Evolutionary conservation across 2,329 filamentous ascomycete genomes (phyloP).

Genomic region (Penicillium sp.): DNA sequence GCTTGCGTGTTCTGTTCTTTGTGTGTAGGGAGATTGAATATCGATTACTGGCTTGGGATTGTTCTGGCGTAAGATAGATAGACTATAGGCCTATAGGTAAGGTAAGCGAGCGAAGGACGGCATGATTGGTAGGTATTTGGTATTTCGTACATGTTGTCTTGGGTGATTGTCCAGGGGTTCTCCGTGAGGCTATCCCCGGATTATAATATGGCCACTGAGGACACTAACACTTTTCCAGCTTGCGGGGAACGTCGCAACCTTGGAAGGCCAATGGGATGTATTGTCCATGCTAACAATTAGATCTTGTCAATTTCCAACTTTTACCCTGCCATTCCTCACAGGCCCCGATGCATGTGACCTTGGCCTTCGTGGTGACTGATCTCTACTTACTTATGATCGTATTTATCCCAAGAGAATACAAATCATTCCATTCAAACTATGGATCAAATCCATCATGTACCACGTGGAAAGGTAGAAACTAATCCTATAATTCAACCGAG

Average conservation of each 20-base stretch:
- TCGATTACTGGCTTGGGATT: background rate
- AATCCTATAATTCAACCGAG: background rate
- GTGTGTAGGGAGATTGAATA: constrained; percentile 9
- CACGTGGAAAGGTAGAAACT: background rate
- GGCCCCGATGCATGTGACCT: background rate
- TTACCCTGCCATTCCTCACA: too few species aligned
- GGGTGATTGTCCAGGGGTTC: background rate
- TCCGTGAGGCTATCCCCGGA: background rate
- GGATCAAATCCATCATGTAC: background rate
- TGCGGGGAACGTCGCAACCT: background rate
- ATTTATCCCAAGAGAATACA: background rate
- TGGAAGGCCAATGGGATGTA: background rate
- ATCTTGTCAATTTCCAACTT: too few species aligned
- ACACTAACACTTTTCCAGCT: background rate
- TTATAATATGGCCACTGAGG: background rate
- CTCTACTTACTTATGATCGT: background rate
- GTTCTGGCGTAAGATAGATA: background rate
- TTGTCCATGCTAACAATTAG: background rate
- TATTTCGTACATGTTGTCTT: background rate
- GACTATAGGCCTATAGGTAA: background rate
- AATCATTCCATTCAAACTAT: background rate
- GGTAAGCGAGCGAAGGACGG: background rate
- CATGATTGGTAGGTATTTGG: too few species aligned
- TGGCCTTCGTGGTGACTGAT: background rate
- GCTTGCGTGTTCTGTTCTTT: constrained; percentile 2